Base-by-base conservation (phyloP, 768 basidiomycete genomes). In the Pisolithus tinctorius region DNA sequence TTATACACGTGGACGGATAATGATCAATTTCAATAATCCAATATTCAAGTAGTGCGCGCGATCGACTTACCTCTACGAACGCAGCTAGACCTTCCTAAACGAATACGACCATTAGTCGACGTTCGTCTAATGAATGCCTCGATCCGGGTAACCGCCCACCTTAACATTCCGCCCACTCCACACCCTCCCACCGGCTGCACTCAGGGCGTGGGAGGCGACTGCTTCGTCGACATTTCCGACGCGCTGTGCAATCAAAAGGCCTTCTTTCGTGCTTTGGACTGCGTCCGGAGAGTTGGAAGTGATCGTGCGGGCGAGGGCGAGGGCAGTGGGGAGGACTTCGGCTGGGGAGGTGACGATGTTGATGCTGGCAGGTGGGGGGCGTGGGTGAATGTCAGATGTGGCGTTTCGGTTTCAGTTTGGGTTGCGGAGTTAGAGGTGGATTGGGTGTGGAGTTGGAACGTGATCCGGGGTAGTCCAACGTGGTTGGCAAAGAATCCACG, bases 201-300 rank as follows among this genome's bases (percentile, higher is more conserved):
- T 75, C 58, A 71, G 64, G 7, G 71, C 61, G 48, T 82, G 81
- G 0, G 68, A 68, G 7, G 67, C 43, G 4, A 83, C 72, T 0
- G 78, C 72, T 13, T 81, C 74, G 23, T 80, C 75, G 40, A 80
- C 66, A 38, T 75, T 74, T 9, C 40, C 40, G n/a, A 74, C 72
- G 39, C 73, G 69, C 54, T 82, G 77, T 1, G 78, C 69, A 3
- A 85, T 64, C 14, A 86, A 48, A 8, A 93, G 69, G 1, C 76
- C 85, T n/a, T 75, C 71, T 63, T 92, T 93, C 3, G 88, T 85
- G 43, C 79, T 75, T 57, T 86, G 84, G 1, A 92, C 83, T 0
- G 89, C 75, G 63, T 92, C 91, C 0, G 90, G 91, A 1, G 87
- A 89, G 58, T 86, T 87, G 23, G 62, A 60, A 14, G 67, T 67